Evolutionary conservation across 495 filamentous ascomycete genomes (phyloP).

Genomic region (Lophiotrema nucula): DNA sequence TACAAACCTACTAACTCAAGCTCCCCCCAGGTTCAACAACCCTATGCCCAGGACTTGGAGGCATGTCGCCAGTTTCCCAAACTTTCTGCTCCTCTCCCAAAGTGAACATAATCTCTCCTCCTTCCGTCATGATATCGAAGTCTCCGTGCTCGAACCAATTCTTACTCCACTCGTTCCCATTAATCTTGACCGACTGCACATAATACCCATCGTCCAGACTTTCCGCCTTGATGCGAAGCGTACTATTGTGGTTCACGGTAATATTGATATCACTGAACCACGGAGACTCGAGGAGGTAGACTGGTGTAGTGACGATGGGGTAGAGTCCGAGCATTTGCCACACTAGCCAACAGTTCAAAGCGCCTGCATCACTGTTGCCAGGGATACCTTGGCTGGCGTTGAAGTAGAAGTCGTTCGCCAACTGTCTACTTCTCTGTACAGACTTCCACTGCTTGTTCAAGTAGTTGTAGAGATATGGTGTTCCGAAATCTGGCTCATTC

Average conservation of each 20-base stretch:
- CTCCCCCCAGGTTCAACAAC: constrained; percentile 8
- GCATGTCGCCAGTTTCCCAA: constrained; percentile 41
- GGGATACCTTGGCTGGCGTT: constrained; percentile 37
- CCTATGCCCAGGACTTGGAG: constrained; percentile 41
- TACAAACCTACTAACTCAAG: background rate
- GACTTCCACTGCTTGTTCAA: constrained; percentile 39
- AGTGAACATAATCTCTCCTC: constrained; percentile 39
- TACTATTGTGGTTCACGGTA: constrained; percentile 33
- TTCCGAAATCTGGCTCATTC: constrained; percentile 42
- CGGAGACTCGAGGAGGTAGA: constrained; percentile 39
- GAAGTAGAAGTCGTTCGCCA: constrained; percentile 39
- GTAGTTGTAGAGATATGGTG: constrained; percentile 43
- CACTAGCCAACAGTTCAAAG: constrained; percentile 38
- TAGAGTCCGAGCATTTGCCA: constrained; percentile 44
- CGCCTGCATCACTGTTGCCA: constrained; percentile 43
- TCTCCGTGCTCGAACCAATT: constrained; percentile 42
- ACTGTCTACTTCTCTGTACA: constrained; percentile 31
- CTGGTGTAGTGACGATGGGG: constrained; percentile 39
- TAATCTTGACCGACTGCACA: constrained; percentile 41
- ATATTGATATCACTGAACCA: constrained; percentile 42
- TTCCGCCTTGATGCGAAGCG: constrained; percentile 37
- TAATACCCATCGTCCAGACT: constrained; percentile 39
- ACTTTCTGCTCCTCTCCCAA: constrained; percentile 32
- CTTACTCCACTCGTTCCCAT: constrained; percentile 37
- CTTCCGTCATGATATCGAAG: constrained; percentile 36